Evolutionary conservation across 805 yeast genomes (phyloP), one percentile per base, ranked within the genome.

Genomic region (Spathaspora arborariae): DNA sequence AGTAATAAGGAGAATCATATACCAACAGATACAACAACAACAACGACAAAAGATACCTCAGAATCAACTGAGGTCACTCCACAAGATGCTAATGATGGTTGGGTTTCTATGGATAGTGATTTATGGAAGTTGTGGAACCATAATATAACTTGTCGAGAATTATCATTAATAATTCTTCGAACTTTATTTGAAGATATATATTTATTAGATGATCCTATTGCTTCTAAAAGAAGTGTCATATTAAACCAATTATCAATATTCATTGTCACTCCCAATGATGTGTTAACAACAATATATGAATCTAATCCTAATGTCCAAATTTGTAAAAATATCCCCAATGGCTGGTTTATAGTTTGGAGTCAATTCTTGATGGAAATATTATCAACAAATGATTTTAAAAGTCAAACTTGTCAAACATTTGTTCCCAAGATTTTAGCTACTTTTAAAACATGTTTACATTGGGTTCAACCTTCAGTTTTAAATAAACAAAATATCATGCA

Each of bases 131-230:
- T 94, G 52, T 94, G 98, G 98, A 74, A 77, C 47, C 70, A 68
- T 49, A 79, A 78, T 44, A 65, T 74, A 15, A 76, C 80, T 20
- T 76, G 91, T 3, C 74, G 96, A 51, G 96, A 90, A 59, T 69
- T 94, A 42, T 74, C 91, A 2, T 68, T 92, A 20, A 80, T 86
- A 41, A 85, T 94, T 5, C 79, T 88, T 53, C 74, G 97, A 58
- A 89, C 95, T 3, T 66, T 94, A 15, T 94, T 92, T 60, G 99
- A 94, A 66, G 99, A 94, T 60, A 81, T 94, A 9, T 94, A 89
- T 60, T 71, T 95, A 44, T 73, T 94, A 41, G 98, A 94, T 54
- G 99, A 94, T 60, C 85, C 97, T 20, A 79, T 89, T 18, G 96
- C 96, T 1, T 75, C 91, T 27, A 85, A 82, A 54, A 76, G 98